These are phyloP conservation scores for Penicillium sp. DNA, from an alignment of 2,329 filamentous ascomycete species.

Conservation along the genomic window DNA sequence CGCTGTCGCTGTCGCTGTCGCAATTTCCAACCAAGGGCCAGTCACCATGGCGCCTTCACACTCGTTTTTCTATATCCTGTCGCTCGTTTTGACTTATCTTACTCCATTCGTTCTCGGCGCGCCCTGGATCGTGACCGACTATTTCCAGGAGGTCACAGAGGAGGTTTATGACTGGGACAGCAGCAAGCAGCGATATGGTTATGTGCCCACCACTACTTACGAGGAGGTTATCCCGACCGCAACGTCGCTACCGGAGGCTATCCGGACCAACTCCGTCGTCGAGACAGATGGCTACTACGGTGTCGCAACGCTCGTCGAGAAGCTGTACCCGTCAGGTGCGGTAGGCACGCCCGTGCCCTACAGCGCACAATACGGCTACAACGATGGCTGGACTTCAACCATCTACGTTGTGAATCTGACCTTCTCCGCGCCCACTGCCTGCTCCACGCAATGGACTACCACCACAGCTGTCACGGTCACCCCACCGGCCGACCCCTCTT, in stretches of 20 bases:
- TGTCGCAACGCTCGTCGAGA: constrained; percentile 28
- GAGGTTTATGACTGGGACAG: constrained; percentile 12
- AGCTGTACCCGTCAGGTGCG: constrained; percentile 30
- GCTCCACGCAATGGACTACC: constrained; percentile 30
- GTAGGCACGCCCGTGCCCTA: constrained; percentile 14
- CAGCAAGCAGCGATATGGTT: constrained; percentile 6
- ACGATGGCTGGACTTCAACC: constrained; percentile 14
- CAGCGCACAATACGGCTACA: constrained; percentile 1
- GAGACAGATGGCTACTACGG: constrained; percentile 11
- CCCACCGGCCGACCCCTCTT: constrained; percentile 12
- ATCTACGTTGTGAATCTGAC: constrained; percentile 31
- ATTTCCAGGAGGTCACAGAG: constrained; percentile 22
- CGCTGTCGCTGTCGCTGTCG: not conserved
- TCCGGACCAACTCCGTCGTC: constrained; percentile 29
- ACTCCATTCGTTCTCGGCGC: constrained; percentile 24
- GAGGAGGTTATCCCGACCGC: constrained; percentile 25
- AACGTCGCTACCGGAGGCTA: constrained; percentile 23
- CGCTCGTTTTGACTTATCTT: constrained; percentile 19
- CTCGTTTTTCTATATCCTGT: constrained; percentile 27
- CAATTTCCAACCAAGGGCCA: not conserved
- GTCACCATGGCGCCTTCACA: constrained; percentile 25
- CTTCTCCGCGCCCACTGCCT: constrained; percentile 30
- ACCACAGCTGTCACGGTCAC: constrained; percentile 24
- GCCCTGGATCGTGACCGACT: constrained; percentile 35
- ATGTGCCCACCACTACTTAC: constrained; percentile 15